Percentiles rank a stretch among this genome's conserved stretches.
phyloP scores from a whole-genome alignment of 805 yeast species.

The Candida parachauliodes region DNA sequence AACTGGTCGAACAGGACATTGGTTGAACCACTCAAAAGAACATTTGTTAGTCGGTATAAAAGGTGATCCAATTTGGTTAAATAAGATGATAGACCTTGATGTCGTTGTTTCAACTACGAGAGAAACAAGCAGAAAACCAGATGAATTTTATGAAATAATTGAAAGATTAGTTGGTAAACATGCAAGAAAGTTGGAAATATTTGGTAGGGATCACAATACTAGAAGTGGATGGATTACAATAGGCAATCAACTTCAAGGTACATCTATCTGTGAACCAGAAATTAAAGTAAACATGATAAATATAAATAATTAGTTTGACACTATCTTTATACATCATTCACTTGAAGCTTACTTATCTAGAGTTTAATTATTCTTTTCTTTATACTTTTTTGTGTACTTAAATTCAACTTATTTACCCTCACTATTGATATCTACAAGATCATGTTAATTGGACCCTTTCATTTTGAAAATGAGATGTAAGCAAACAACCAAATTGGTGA shows the following conservation, averaged over 20 bases:
- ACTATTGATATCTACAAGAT: too few relatives aligned
- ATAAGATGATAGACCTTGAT: constrained; percentile 65
- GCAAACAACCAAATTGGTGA: too few relatives aligned
- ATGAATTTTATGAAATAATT: constrained; percentile 78
- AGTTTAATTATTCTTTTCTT: too few relatives aligned
- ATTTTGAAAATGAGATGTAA: too few relatives aligned
- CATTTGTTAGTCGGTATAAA: constrained; percentile 83
- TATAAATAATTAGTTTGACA: constrained; percentile 6
- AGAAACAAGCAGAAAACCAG: constrained; percentile 89
- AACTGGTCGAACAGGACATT: constrained; percentile 95
- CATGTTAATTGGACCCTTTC: too few relatives aligned
- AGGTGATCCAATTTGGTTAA: constrained; percentile 75
- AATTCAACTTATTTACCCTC: too few relatives aligned
- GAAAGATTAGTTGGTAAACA: constrained; percentile 79
- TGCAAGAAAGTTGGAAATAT: constrained; percentile 79
- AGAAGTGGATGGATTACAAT: constrained; percentile 91
- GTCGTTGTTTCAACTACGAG: constrained; percentile 77
- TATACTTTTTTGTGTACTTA: too few relatives aligned
- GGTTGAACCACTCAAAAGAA: constrained; percentile 94
- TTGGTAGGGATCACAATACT: constrained; percentile 82
- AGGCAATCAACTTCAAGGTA: constrained; percentile 72
- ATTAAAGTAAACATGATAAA: constrained; percentile 40
- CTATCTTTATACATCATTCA: too few relatives aligned
- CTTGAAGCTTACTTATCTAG: too few relatives aligned
- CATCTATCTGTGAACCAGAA: constrained; percentile 55